Evolutionary conservation across 1,284 basidiomycete genomes (phyloP).

Genomic region (Phylloboletellus chloephorus): DNA sequence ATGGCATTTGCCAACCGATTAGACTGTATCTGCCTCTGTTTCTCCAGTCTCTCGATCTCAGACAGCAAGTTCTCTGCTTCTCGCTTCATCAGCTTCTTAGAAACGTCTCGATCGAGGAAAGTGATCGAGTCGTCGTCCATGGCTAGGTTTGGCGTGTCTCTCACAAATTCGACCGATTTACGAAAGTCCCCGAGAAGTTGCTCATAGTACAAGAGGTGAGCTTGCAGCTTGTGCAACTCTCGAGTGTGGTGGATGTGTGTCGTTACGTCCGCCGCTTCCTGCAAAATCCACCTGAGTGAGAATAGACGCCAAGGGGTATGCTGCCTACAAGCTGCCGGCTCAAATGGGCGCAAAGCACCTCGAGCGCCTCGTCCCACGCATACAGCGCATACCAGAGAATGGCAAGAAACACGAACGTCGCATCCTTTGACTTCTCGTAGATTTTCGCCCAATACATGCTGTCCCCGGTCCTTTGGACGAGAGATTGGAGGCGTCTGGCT

Average conservation of each 20-base stretch:
- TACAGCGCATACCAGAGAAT: conserved; percentile 55
- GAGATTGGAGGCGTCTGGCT: conserved; percentile 31
- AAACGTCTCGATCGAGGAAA: conserved; percentile 13
- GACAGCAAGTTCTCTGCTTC: conserved; percentile 41
- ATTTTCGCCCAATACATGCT: conserved; percentile 55
- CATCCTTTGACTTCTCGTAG: conserved; percentile 42
- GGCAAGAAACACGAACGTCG: conserved; percentile 48
- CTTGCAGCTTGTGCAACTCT: conserved; percentile 49
- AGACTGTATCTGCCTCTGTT: conserved; percentile 39
- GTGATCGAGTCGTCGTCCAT: conserved; percentile 26
- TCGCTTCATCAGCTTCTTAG: conserved; percentile 32
- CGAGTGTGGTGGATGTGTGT: conserved; percentile 37
- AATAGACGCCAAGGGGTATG: neutral
- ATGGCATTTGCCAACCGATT: conserved; percentile 49
- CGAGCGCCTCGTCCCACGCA: conserved; percentile 53
- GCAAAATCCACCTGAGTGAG: conserved; percentile 3
- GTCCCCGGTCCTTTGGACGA: conserved; percentile 34
- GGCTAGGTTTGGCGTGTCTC: conserved; percentile 42
- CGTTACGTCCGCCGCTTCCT: conserved; percentile 40
- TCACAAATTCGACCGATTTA: conserved; percentile 47
- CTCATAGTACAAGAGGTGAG: conserved; percentile 49
- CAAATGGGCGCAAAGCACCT: conserved; percentile 45
- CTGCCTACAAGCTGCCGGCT: conserved; percentile 36
- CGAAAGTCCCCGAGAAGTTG: conserved; percentile 48
- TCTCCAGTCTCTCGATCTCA: conserved; percentile 44